A percentile compares a stretch with the other conserved stretches of the same genome.
Evolutionary conservation across 140 eudicot species (phyloP).

Genomic region (Bidens hawaiensis): DNA sequence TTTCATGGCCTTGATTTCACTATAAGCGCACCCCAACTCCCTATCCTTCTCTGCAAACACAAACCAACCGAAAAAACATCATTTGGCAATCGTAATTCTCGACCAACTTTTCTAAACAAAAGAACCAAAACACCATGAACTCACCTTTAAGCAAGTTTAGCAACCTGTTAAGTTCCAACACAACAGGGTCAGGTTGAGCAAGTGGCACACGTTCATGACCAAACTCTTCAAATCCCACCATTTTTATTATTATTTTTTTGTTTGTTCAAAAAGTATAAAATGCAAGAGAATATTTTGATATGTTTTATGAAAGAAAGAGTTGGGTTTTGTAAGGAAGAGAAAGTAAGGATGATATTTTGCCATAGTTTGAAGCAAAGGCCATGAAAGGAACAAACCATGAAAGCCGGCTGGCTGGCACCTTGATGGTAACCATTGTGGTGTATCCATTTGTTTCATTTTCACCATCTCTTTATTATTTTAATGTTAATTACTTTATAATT

Average conservation of each 20-base stretch:
- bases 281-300: neutral
- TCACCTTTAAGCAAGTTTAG: constrained; percentile 76
- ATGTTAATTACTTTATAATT: too few relatives aligned
- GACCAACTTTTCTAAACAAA: too few relatives aligned
- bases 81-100: neutral
- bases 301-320: constrained; percentile 26
- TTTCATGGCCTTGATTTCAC: too few relatives aligned
- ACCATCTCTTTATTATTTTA: neutral
- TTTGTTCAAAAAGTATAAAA: too few relatives aligned
- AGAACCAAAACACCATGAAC: neutral
- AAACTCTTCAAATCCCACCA: constrained; percentile 37
- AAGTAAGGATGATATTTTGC: constrained; percentile 11
- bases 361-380: constrained; percentile 51
- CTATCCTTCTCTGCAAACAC: constrained; percentile 64
- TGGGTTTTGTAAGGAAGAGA: constrained; percentile 44
- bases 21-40: too few relatives aligned
- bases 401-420: constrained; percentile 58
- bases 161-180: constrained; percentile 68
- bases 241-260: constrained; percentile 24
- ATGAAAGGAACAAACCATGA: constrained; percentile 43
- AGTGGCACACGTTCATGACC: constrained; percentile 21
- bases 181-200: constrained; percentile 55
- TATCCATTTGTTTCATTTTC: constrained; percentile 23
- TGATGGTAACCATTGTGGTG: constrained; percentile 34
- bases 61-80: neutral